phyloP scores from a whole-genome alignment of 2,329 filamentous ascomycete genomes.

The Aspergillus vadensis region DNA sequence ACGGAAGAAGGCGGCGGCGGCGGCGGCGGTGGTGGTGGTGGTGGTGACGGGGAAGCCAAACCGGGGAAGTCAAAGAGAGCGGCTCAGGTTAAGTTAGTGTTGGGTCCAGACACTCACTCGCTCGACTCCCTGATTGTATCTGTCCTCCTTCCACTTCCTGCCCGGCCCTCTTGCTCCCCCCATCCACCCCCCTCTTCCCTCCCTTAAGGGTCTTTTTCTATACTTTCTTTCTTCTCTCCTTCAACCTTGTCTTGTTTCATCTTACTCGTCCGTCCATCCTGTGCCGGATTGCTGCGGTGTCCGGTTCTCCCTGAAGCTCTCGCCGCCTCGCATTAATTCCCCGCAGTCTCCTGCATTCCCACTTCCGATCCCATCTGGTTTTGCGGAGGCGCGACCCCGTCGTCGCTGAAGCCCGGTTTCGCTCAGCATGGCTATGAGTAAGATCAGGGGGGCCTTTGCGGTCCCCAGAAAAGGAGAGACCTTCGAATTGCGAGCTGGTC shows the following conservation, averaged over 20 bases:
- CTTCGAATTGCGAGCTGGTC: conserved; percentile 90
- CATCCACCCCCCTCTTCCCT: neutral
- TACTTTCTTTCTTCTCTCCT: neutral
- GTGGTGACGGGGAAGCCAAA: neutral
- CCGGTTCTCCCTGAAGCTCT: conserved; percentile 32
- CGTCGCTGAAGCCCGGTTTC: conserved; percentile 37
- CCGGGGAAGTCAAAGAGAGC: conserved; percentile 4
- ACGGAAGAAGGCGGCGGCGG: neutral
- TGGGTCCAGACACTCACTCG: conserved; percentile 11
- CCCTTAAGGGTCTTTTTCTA: neutral
- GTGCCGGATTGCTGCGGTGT: conserved; percentile 7
- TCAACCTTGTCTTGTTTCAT: neutral
- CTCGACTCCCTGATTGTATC: neutral
- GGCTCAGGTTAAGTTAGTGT: conserved; percentile 5
- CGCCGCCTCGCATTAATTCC: conserved; percentile 28
- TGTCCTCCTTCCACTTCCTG: conserved; percentile 8
- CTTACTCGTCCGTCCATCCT: neutral
- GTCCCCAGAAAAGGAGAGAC: conserved; percentile 96
- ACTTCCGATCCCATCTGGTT: conserved; percentile 19
- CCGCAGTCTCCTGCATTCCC: conserved; percentile 31
- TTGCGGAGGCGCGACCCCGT: conserved; percentile 39
- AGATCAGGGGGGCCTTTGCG: conserved; percentile 90
- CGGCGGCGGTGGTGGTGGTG: neutral
- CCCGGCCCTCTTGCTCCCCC: neutral
- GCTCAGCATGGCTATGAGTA: conserved; percentile 82